Evolutionary conservation across 1,139 yeast genomes (phyloP).

Genomic region (Zygoascus sp.): DNA sequence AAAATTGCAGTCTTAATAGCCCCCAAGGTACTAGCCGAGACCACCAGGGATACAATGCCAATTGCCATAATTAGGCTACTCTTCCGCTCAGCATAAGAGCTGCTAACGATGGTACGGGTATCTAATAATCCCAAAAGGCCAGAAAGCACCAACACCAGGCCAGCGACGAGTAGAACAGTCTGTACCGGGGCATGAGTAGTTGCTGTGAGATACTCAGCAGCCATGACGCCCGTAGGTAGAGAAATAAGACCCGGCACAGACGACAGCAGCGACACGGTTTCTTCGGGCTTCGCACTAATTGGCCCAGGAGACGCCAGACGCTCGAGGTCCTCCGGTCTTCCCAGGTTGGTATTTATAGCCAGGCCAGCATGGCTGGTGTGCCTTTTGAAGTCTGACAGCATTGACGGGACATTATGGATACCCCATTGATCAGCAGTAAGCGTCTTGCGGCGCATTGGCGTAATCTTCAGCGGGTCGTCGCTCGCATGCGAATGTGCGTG

Average conservation of each 20-base stretch:
- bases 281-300: conserved; percentile 13
- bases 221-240: conserved; percentile 36
- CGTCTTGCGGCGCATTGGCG: conserved; percentile 23
- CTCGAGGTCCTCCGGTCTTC: conserved; percentile 6
- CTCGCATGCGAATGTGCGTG: background rate
- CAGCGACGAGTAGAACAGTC: conserved; percentile 25
- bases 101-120: conserved; percentile 8
- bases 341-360: conserved; percentile 10
- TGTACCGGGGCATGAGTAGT: conserved; percentile 17
- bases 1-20: conserved; percentile 25
- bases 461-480: conserved; percentile 18
- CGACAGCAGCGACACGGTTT: conserved; percentile 25
- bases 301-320: conserved; percentile 12
- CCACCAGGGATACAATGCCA: conserved; percentile 24
- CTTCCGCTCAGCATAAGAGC: conserved; percentile 3
- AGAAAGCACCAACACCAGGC: conserved; percentile 25
- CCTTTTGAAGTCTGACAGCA: conserved; percentile 37
- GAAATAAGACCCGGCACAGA: conserved; percentile 36
- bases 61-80: conserved; percentile 20
- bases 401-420: conserved; percentile 36
- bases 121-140: conserved; percentile 27
- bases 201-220: conserved; percentile 25
- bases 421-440: conserved; percentile 34
- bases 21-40: conserved; percentile 24
- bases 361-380: conserved; percentile 31